Base-by-base conservation (phyloP, 2,329 filamentous ascomycete species). In the Colletotrichum sansevieriae region DNA sequence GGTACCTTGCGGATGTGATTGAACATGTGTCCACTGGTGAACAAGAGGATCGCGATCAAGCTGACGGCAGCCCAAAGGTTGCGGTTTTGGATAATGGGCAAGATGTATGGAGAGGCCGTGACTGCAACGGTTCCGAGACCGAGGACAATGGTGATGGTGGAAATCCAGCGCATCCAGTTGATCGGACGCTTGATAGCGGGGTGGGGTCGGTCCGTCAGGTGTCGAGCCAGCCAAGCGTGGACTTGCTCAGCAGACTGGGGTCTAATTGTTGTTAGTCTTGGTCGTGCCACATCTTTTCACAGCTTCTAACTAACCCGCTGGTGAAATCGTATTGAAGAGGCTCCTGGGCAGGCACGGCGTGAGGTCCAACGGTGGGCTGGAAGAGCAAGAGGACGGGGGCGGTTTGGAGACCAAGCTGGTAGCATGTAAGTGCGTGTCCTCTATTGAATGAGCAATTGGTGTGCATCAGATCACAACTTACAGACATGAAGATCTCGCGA, bases 21-120 rank as follows among this genome's bases (percentile, higher is more conserved):
- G 87, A 97, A 99, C 97, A 99, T 99, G 82, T 98, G 95, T 44
- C 96, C 97, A 74, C 92, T 96, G 54, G 92, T 98, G 82, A 98
- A 99, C 66, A 98, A 85, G 47, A 99, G 87, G 71, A 99, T 95
- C 13, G 90, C 86, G 75, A 98, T 94, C 73, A 99, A 84, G 80
- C 92, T 97, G 75, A 97, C 81, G 22, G 92, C 93, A 25, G 95
- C 95, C 96, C 96, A 99, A 18, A 98, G 82, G 76, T 97, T 98
- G 74, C 95, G 92, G 84, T 92, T 98, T 79, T 94, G 93, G 41
- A 98, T 79, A 68, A 98, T 76, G 3, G 95, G 95, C 11, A 95
- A 77, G 12, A 98, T 76, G 75, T 95, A 97, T 6, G 93, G 93
- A 74, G 90, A 92, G 12, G 91, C 87, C 55, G 95, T 90, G 35